Conservation (phyloP, 2,329 filamentous ascomycete species). For the Stagonosporopsis cucurbitacearum region DNA sequence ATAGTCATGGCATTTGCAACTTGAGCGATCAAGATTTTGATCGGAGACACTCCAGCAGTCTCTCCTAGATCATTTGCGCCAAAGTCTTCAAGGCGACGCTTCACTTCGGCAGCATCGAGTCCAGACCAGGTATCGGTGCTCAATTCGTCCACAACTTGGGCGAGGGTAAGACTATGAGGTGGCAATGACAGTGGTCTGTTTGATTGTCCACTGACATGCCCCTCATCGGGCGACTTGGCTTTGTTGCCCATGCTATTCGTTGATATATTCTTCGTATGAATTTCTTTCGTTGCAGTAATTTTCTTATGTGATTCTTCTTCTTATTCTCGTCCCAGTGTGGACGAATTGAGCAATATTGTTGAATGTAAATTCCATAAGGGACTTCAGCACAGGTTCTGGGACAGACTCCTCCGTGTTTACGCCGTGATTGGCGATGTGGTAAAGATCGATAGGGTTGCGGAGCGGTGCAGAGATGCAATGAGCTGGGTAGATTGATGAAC, state of each 20-base stretch:
- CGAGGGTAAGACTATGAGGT: conserved; percentile 64
- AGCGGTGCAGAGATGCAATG: neutral
- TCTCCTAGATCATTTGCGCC: conserved; percentile 75
- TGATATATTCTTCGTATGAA: neutral
- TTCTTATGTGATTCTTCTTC: conserved; percentile 24
- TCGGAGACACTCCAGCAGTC: conserved; percentile 70
- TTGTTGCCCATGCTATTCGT: conserved; percentile 31
- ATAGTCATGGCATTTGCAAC: conserved; percentile 80
- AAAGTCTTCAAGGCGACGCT: conserved; percentile 64
- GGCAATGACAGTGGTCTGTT: conserved; percentile 64
- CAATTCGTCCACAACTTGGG: conserved; percentile 62
- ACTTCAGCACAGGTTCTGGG: conserved; percentile 39
- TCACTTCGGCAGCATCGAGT: conserved; percentile 65
- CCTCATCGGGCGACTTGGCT: conserved; percentile 25
- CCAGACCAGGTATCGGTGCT: conserved; percentile 71
- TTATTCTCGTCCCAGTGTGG: conserved; percentile 32
- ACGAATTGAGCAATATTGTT: conserved; percentile 31
- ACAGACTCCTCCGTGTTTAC: conserved; percentile 37
- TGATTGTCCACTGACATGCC: conserved; percentile 50
- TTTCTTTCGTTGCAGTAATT: neutral
- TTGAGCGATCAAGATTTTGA: conserved; percentile 75
- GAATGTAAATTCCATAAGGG: conserved; percentile 29
- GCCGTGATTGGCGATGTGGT: conserved; percentile 35
- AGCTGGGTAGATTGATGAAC: neutral
- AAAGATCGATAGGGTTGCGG: neutral